phyloP scores from a whole-genome alignment of 2,329 filamentous ascomycete species.

The Aureobasidium sp. region DNA sequence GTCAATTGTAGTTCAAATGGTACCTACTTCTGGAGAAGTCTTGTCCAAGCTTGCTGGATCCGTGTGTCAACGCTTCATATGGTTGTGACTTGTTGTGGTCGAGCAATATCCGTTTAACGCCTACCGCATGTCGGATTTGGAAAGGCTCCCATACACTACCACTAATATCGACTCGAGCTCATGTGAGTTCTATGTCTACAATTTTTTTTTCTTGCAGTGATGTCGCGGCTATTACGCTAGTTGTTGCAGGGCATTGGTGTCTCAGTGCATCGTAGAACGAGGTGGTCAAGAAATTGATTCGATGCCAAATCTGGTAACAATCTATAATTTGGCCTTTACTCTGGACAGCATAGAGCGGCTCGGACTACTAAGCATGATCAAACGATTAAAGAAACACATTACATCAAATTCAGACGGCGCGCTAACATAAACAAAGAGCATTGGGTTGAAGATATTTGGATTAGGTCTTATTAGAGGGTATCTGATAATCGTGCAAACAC shows the following conservation, averaged over 20 bases:
- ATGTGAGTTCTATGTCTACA: too few species aligned
- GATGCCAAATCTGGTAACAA: too few species aligned
- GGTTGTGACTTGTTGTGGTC: background rate
- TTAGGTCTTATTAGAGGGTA: conserved; percentile 5
- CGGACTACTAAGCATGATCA: background rate
- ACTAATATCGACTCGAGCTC: background rate
- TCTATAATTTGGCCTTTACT: too few species aligned
- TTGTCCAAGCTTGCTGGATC: background rate
- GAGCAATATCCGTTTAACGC: background rate
- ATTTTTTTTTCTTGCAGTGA: too few species aligned
- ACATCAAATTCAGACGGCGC: background rate
- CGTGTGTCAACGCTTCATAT: too few species aligned
- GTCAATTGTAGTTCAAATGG: background rate
- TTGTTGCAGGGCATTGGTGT: too few species aligned
- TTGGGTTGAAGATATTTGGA: background rate
- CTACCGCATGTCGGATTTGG: background rate
- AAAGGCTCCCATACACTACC: background rate
- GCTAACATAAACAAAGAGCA: background rate
- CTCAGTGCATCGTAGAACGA: too few species aligned
- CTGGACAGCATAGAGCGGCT: too few species aligned
- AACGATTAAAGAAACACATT: too few species aligned
- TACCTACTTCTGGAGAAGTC: background rate
- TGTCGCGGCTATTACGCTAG: too few species aligned
- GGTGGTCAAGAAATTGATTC: too few species aligned
- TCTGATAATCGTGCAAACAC: background rate